phyloP scores from a whole-genome alignment of 768 basidiomycete species.

The Suillus bovinus region DNA sequence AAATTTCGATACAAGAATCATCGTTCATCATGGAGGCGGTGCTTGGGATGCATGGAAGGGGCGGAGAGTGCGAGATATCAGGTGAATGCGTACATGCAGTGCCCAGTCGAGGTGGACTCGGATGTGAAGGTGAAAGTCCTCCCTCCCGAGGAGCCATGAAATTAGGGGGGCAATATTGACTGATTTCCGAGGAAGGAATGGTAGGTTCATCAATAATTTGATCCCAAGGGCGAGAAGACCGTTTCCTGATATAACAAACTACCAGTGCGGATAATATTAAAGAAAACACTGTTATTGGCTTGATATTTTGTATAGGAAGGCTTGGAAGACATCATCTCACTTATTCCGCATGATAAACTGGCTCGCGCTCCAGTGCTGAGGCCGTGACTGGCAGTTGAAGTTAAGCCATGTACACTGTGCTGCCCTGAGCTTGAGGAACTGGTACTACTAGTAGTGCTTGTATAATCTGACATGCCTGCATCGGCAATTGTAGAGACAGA shows the following conservation, averaged over 20 bases:
- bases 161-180: conserved; percentile 8
- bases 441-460: conserved; percentile 4
- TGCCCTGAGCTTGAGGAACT: neutral
- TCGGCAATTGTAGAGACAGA: conserved; percentile 1
- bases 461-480: neutral
- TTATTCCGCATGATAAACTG: conserved; percentile 25
- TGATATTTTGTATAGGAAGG: neutral
- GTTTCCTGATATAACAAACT: conserved; percentile 12
- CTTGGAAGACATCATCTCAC: conserved; percentile 16
- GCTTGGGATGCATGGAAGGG: conserved; percentile 6
- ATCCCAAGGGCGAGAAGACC: conserved; percentile 5
- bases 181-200: conserved; percentile 8
- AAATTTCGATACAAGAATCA: conserved; percentile 4
- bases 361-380: conserved; percentile 22
- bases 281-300: conserved; percentile 7
- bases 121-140: neutral
- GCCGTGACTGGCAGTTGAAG: conserved; percentile 4
- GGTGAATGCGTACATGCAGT: neutral
- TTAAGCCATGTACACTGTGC: neutral
- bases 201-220: neutral
- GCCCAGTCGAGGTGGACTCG: neutral
- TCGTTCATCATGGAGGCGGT: conserved; percentile 1
- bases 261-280: conserved; percentile 5
- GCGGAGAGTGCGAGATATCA: neutral
- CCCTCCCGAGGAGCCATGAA: neutral